Conservation (phyloP, 768 basidiomycete genomes). For the Rhizopogon vesiculosus region DNA sequence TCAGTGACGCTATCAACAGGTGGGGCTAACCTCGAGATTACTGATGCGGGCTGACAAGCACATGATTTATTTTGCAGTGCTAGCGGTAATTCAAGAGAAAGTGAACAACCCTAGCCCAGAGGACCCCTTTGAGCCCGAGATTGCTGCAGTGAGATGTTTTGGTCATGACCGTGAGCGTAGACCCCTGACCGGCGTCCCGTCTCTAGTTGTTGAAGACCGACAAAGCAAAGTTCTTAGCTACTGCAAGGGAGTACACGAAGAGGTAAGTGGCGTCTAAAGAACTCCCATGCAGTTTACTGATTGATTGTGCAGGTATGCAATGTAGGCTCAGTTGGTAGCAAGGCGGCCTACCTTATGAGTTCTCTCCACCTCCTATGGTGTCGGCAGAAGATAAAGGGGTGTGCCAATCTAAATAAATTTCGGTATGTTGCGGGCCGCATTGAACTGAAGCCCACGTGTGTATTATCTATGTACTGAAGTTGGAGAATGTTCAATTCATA, state of each 20-base stretch:
- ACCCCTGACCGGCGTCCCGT: conserved; percentile 2
- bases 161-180: not conserved
- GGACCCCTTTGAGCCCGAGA: conserved; percentile 85
- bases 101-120: conserved; percentile 85
- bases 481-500: too few relatives aligned
- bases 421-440: not conserved
- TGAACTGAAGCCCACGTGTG: not conserved
- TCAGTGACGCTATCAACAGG: conserved; percentile 69
- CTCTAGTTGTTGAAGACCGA: conserved; percentile 72
- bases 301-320: not conserved
- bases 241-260: conserved; percentile 83
- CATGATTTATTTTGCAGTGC: conserved; percentile 40
- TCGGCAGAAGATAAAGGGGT: not conserved
- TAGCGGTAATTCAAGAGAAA: conserved; percentile 76
- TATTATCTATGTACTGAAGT: not conserved
- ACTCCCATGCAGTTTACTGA: too few relatives aligned
- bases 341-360: not conserved
- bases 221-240: conserved; percentile 64
- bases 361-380: not conserved
- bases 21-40: conserved; percentile 19
- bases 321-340: not conserved
- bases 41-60: not conserved
- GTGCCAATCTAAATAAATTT: not conserved
- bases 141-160: conserved; percentile 62
- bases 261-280: conserved; percentile 39